These are phyloP conservation scores for Tetrapisispora fleetii DNA, from an alignment of 805 yeast species.

Conservation along the genomic window DNA sequence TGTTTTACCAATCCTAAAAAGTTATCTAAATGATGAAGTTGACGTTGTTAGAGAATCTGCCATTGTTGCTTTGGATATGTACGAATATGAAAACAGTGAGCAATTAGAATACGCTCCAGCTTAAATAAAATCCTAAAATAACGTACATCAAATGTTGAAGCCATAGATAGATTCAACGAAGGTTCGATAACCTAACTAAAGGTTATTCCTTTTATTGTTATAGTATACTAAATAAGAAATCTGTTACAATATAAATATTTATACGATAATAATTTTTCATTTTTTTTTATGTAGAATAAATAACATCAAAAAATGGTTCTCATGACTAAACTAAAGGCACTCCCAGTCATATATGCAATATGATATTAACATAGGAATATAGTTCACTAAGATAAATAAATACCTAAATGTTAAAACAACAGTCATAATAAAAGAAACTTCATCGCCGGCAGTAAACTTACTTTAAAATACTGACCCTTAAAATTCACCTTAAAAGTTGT, in stretches of 20 bases:
- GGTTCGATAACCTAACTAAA: not conserved
- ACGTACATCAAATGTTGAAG: not conserved
- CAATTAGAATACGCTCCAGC: slow-evolving; percentile 59
- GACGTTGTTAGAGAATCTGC: slow-evolving; percentile 94
- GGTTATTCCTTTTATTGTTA: not conserved
- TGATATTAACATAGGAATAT: too few species aligned
- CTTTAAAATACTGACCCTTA: not conserved
- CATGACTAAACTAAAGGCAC: too few species aligned
- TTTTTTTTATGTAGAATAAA: not conserved
- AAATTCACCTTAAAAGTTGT: not conserved
- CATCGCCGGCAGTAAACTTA: too few species aligned
- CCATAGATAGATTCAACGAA: not conserved
- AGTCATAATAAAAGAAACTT: too few species aligned
- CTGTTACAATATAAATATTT: not conserved
- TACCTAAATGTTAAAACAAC: too few species aligned
- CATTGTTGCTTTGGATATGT: slow-evolving; percentile 95
- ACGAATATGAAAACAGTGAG: slow-evolving; percentile 81
- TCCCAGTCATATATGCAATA: too few species aligned
- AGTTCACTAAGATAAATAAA: too few species aligned
- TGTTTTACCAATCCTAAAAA: slow-evolving; percentile 76
- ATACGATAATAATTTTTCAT: not conserved
- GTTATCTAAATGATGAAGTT: slow-evolving; percentile 71
- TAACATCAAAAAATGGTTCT: too few species aligned
- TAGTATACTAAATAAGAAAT: too few species aligned
- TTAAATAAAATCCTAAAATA: not conserved